Conservation (phyloP, 768 basidiomycete species). For the Suillus variegatus region DNA sequence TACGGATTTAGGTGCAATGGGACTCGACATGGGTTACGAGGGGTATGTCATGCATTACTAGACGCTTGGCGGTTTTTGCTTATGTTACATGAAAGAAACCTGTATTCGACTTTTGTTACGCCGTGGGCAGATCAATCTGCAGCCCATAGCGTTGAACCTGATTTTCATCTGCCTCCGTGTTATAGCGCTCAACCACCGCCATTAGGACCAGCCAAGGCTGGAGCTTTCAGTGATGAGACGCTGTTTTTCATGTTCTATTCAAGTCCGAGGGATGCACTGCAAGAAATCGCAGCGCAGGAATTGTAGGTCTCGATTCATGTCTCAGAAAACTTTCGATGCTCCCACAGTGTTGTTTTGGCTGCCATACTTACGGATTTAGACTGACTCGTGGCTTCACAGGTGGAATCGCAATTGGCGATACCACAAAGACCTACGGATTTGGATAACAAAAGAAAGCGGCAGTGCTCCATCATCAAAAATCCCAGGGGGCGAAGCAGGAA, state of each 20-base stretch:
- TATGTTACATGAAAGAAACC: constrained; percentile 51
- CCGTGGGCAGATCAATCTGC: constrained; percentile 94
- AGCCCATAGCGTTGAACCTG: constrained; percentile 85
- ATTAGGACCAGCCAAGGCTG: constrained; percentile 77
- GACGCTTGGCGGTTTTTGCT: constrained; percentile 21
- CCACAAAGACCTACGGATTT: constrained; percentile 84
- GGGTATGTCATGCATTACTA: constrained; percentile 59
- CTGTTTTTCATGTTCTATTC: constrained; percentile 99
- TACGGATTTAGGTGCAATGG: constrained; percentile 89
- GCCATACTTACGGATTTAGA: background rate
- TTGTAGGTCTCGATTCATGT: constrained; percentile 58
- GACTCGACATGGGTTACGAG: constrained; percentile 81
- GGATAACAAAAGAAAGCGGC: constrained; percentile 88
- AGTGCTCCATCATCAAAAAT: constrained; percentile 76
- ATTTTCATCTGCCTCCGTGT: constrained; percentile 87
- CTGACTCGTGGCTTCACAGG: constrained; percentile 40
- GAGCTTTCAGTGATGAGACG: constrained; percentile 92
- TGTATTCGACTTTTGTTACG: constrained; percentile 93
- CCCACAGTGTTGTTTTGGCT: background rate
- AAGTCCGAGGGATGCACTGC: constrained; percentile 86
- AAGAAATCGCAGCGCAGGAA: constrained; percentile 94
- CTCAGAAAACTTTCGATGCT: background rate
- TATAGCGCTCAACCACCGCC: constrained; percentile 91
- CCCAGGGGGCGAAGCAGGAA: constrained; percentile 80
- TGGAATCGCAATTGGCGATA: constrained; percentile 96